Base-by-base conservation (phyloP, 2,329 filamentous ascomycete species). In the Boeremia lycopersici region DNA sequence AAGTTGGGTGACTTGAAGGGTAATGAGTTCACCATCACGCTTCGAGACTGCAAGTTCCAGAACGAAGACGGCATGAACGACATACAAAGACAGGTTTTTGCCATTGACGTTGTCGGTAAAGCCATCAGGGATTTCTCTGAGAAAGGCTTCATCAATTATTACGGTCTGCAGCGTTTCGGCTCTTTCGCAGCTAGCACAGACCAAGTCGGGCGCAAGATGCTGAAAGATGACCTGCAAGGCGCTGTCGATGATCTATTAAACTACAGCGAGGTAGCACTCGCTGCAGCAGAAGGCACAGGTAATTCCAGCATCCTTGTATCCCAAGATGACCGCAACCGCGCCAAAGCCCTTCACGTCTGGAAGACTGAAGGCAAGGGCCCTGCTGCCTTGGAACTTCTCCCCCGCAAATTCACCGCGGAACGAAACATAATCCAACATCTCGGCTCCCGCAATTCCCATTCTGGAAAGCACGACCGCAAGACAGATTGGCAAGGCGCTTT, bases 71-170 rank as follows among this genome's bases (percentile, higher is more conserved):
- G 71, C 6, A 50, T 69, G 38, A 64, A 68, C 36, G 47, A 62
- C 33, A 65, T 55, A 42, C 74, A 74, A 56, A 77, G 74, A 26
- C 52, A 78, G 2, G 74, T 82, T 33, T 79, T 86, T 9, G 80
- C 70, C 36, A 70, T 75, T 34, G 71, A 79, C 6, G 78, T 84
- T 29, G 79, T 91, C 58, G 70, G 82, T 57, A 69, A 80, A 57
- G 82, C 90, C 1, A 78, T 96, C 45, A 78, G 83, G 36, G 85
- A 88, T 59, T 85, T 98, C 62, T 80, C 83, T 49, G 77, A 86
- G 38, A 83, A 88, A 39, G 95, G 95, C 2, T 99, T 96, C 80
- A 87, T 99, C 76, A 99, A 99, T 77, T 99, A 98, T 78, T 99
- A 93, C 70, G 95, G 95, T 8, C 86, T 98, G n/a, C 95, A 99